Evolutionary conservation across 176 grass and related monocot genomes (phyloP).

Genomic region (Triticum monococcum): DNA sequence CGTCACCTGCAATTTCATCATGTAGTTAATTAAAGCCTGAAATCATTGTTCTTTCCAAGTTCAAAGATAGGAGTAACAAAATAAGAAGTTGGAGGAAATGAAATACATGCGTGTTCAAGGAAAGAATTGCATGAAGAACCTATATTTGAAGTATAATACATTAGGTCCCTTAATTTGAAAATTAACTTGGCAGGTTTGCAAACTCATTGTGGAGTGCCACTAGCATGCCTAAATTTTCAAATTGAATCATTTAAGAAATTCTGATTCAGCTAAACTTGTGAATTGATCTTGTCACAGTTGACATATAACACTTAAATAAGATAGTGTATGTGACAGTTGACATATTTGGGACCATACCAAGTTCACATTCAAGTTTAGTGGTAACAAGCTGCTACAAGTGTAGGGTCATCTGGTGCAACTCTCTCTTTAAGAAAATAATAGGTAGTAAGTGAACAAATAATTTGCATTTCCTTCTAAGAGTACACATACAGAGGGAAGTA

Average conservation of each 20-base stretch:
- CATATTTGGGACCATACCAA: not conserved
- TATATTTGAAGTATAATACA: slow-evolving; percentile 1
- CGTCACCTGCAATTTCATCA: slow-evolving; percentile 73
- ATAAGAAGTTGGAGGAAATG: not conserved
- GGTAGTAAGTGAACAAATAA: not conserved
- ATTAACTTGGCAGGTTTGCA: not conserved
- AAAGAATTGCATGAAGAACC: not conserved
- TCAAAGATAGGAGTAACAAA: slow-evolving; percentile 10
- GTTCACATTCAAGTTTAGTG: not conserved
- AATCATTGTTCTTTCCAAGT: not conserved
- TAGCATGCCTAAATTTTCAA: slow-evolving; percentile 7
- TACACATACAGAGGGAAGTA: slow-evolving; percentile 74
- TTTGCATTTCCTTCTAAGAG: slow-evolving; percentile 16
- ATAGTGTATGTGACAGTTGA: not conserved
- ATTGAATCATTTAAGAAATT: not conserved
- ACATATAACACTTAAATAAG: not conserved
- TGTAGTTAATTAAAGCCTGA: slow-evolving; percentile 16
- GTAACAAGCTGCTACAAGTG: not conserved
- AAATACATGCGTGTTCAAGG: not conserved
- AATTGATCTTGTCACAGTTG: not conserved
- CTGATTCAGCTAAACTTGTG: slow-evolving; percentile 2
- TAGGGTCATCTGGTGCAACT: slow-evolving; percentile 7
- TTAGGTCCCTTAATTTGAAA: not conserved
- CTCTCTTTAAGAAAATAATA: slow-evolving; percentile 29
- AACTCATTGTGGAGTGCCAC: not conserved